Base-by-base conservation (phyloP, 1,284 basidiomycete genomes). In the Macrocystidia cucumis region DNA sequence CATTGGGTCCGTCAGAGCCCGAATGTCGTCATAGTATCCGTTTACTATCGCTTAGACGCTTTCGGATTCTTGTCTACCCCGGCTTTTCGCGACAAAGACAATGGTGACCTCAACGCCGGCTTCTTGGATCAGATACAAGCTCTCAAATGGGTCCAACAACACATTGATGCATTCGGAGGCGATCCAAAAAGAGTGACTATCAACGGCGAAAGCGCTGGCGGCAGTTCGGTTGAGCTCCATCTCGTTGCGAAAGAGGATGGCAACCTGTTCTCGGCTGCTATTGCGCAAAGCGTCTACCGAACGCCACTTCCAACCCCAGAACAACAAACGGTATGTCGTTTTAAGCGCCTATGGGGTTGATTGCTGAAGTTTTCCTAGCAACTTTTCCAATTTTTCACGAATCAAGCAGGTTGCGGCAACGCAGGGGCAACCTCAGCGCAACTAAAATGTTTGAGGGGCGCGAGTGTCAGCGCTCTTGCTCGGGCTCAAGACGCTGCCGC, bases 81-180 rank as follows among this genome's bases (percentile, higher is more conserved):
- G 1, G 62, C 62, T n/a, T 62, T 78, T 37, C 41, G 44, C 0
- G 52, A 66, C 36, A 30, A 59, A 3, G 43, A 47, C 0, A 49
- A 62, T 18, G 74, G 68, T 0, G 73, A 76, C 46, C 51, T 72
- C 36, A 80, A 83, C 44, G 72, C 64, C 6, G 78, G 78, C 0
- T 71, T 82, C 45, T 56, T 60, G 21, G 81, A 83, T 52, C 75
- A 84, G 45, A 55, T 69, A 2, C 57, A 74, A 43, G 77, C 75
- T 0, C 55, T 86, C 24, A 55, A 61, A 47, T 86, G 79, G 78
- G 66, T 84, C 1, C 62, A 77, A 38, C 39, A 62, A 35, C 59
- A 82, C 45, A 81, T 85, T 42, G 50, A 49, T 3, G 59, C 62
- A 3, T 86, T 86, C 44, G 82, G 78, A 6, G 81, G 84, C 2